Evolutionary conservation across 2,329 filamentous ascomycete species (phyloP).

Genomic region (Pestalotiopsis fici): DNA sequence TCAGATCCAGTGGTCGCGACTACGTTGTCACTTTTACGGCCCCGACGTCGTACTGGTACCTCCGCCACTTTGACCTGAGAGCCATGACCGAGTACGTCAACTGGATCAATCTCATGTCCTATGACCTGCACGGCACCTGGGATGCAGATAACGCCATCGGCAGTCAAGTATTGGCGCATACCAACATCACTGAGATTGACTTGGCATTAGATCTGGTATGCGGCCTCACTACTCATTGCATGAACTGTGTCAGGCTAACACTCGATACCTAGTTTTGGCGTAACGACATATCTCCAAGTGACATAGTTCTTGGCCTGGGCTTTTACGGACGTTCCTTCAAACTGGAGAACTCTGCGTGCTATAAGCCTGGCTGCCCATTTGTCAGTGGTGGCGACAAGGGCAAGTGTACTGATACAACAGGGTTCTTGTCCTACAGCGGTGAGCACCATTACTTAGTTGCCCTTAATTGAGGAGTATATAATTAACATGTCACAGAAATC

Average conservation of each 20-base stretch:
- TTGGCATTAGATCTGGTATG: slow-evolving; percentile 21
- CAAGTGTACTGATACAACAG: too few relatives aligned
- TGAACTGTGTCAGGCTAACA: too few relatives aligned
- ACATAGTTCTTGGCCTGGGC: slow-evolving; percentile 30
- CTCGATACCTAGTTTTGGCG: slow-evolving; percentile 14
- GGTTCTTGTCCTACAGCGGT: too few relatives aligned
- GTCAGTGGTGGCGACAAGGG: too few relatives aligned
- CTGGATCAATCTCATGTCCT: slow-evolving; percentile 45
- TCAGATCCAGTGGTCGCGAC: background rate
- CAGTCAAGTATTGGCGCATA: slow-evolving; percentile 24
- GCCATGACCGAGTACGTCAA: slow-evolving; percentile 27
- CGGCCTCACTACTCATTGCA: too few relatives aligned
- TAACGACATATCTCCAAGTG: slow-evolving; percentile 21
- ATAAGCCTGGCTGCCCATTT: background rate
- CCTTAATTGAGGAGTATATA: too few relatives aligned
- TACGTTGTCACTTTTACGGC: slow-evolving; percentile 24
- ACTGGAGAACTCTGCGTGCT: background rate
- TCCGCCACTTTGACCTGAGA: slow-evolving; percentile 24
- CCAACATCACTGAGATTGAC: slow-evolving; percentile 33
- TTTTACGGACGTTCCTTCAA: slow-evolving; percentile 26
- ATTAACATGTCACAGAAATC: too few relatives aligned
- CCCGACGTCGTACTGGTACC: slow-evolving; percentile 27
- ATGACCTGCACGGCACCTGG: slow-evolving; percentile 36
- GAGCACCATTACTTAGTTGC: too few relatives aligned
- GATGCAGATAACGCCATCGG: slow-evolving; percentile 20